Evolutionary conservation across 2,329 filamentous ascomycete species (phyloP).

Genomic region (Neodidymelliopsis sp.): DNA sequence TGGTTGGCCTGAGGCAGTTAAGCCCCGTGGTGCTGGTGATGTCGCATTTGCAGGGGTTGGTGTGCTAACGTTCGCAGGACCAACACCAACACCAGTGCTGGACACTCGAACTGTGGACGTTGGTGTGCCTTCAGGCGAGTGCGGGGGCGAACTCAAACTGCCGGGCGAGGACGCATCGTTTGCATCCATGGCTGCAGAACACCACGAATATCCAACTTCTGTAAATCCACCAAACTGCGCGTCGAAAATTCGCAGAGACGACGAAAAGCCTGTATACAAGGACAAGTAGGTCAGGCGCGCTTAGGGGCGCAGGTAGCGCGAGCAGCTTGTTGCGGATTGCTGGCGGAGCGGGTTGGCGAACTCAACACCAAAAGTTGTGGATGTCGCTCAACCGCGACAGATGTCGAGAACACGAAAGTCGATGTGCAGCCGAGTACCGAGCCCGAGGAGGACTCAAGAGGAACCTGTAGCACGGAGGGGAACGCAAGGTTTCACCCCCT

Average conservation of each 20-base stretch:
- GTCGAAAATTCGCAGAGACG: conserved; percentile 2
- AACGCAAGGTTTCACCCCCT: conserved; percentile 37
- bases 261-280: conserved; percentile 1
- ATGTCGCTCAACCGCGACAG: conserved; percentile 35
- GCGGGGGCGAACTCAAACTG: conserved; percentile 48
- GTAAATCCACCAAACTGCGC: conserved; percentile 4
- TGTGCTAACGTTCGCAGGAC: conserved; percentile 35
- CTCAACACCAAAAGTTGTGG: conserved; percentile 46
- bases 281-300: conserved; percentile 2
- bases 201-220: conserved; percentile 14
- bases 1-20: conserved; percentile 46
- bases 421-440: conserved; percentile 33
- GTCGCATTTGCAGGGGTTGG: conserved; percentile 42
- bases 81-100: conserved; percentile 40
- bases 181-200: conserved; percentile 40
- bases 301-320: conserved; percentile 13
- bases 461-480: conserved; percentile 35
- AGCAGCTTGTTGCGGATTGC: conserved; percentile 18
- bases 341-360: conserved; percentile 29
- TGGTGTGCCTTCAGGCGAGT: conserved; percentile 47
- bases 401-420: conserved; percentile 45
- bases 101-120: conserved; percentile 42
- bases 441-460: conserved; percentile 26
- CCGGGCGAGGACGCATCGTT: conserved; percentile 47
- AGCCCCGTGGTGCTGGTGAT: conserved; percentile 39